Evolutionary conservation across 129 eudicot species (phyloP).

Genomic region (Arctium minus): DNA sequence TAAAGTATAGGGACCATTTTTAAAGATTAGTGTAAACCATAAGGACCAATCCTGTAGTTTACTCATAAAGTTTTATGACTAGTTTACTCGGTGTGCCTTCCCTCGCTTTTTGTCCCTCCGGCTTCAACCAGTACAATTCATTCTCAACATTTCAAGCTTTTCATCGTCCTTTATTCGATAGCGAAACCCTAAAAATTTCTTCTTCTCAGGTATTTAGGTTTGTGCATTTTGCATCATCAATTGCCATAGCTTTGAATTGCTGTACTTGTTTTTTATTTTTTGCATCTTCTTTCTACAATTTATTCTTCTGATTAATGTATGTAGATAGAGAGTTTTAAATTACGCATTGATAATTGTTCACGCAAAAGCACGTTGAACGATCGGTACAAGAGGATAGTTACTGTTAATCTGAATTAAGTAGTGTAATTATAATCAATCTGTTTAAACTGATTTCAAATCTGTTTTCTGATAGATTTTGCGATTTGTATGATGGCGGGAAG

Average conservation of each 20-base stretch:
- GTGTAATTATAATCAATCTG: too few relatives aligned
- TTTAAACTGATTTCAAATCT: neutral
- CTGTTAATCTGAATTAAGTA: neutral
- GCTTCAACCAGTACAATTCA: neutral
- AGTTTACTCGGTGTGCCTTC: too few relatives aligned
- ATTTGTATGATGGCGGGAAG: constrained; percentile 46
- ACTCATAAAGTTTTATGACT: too few relatives aligned
- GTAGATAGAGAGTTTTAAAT: neutral
- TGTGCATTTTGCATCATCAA: neutral
- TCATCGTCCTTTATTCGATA: neutral
- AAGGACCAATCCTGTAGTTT: too few relatives aligned
- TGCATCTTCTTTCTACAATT: neutral
- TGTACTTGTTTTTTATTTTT: neutral
- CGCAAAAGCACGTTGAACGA: neutral
- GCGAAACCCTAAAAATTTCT: neutral
- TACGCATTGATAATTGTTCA: too few relatives aligned
- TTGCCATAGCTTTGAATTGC: neutral
- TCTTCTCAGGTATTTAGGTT: neutral
- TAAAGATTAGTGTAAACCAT: too few relatives aligned
- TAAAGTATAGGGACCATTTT: too few relatives aligned
- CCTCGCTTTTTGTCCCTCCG: too few relatives aligned
- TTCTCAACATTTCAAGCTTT: neutral
- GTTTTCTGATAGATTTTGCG: neutral
- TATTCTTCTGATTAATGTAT: neutral
- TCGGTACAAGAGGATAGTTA: neutral